Evolutionary conservation across 2,329 filamentous ascomycete species (phyloP).

Genomic region (Ophiocordyceps sinensis): DNA sequence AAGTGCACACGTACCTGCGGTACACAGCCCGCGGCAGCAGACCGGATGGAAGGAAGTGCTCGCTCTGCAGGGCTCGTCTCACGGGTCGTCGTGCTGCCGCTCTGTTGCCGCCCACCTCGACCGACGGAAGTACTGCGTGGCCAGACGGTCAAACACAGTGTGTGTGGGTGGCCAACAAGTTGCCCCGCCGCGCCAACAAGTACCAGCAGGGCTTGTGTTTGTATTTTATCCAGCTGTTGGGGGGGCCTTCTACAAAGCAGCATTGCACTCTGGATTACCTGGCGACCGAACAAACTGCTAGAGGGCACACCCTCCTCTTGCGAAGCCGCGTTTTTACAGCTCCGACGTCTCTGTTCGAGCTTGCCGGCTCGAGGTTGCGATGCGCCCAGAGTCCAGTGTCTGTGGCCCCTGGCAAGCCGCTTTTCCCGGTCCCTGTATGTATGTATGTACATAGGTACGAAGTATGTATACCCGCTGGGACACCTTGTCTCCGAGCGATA

Average conservation of each 20-base stretch:
- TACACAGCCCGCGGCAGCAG: not conserved
- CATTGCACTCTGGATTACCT: too few species aligned
- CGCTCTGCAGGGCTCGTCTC: not conserved
- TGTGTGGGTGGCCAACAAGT: not conserved
- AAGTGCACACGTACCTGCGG: too few species aligned
- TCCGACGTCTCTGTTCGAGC: too few species aligned
- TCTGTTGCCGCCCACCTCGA: not conserved
- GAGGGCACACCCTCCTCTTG: too few species aligned
- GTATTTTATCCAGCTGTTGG: too few species aligned
- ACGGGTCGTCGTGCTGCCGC: not conserved
- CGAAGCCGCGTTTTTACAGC: too few species aligned
- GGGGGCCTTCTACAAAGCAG: too few species aligned
- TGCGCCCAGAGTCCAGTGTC: too few species aligned
- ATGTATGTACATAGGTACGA: too few species aligned
- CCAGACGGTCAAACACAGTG: not conserved
- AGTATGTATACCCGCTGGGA: not conserved
- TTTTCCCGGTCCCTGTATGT: not conserved
- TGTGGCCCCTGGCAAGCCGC: not conserved
- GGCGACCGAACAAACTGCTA: too few species aligned
- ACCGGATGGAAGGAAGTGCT: not conserved
- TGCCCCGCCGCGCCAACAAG: not conserved
- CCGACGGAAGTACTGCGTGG: not conserved
- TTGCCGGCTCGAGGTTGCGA: too few species aligned
- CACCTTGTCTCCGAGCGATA: not conserved
- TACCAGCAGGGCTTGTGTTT: too few species aligned